Base-by-base conservation (phyloP, 78 protist genomes). In the Carpediemonas membranifera region DNA sequence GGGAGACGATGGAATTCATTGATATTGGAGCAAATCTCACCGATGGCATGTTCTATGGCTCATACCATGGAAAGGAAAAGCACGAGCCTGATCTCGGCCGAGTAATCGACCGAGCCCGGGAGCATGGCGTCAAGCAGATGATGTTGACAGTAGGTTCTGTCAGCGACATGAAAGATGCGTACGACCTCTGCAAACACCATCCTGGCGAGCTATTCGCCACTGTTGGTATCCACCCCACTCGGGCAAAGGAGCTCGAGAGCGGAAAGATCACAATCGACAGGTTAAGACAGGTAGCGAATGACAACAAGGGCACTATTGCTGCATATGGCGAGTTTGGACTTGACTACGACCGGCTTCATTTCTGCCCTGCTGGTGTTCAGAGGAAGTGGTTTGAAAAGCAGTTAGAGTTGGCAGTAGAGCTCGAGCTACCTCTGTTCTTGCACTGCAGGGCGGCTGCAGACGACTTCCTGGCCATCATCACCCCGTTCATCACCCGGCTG, bases 281-380 rank as follows among this genome's bases (percentile, higher is more conserved):
- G 18, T 36, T 41, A 28, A 11, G 24, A 16, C 21, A 16, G 35
- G 2, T 30, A n/a, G 27, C n/a, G 35, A 19, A 28, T 33, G 21
- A 1, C 37, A 3, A 9, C 13, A 1, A 31, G 35, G 25, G 24
- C 25, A 18, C 24, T 25, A 35, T 50, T 25, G 41, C 30, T 13
- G 76, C 76, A 2, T 21, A 62, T 0, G 82, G 82, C 35, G 82
- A 77, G 71, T 30, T 65, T 30, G 79, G 79, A 25, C 53, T 75
- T 0, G 79, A 75, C 39, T 75, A 65, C 50, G 79, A 75, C 44
- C 30, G 79, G 36, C 50, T 66, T 0, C 47, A 57, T 27, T 75
- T 61, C 39, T 15, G 53, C 30, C 16, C 16, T 1, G 1, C 1
- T 3, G 73, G 65, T 15, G 33, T n/a, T 7, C 79, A 77, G 43